These are phyloP conservation scores for Durio zibethinus DNA, from an alignment of 345 rosid genomes.

Conservation along the genomic window DNA sequence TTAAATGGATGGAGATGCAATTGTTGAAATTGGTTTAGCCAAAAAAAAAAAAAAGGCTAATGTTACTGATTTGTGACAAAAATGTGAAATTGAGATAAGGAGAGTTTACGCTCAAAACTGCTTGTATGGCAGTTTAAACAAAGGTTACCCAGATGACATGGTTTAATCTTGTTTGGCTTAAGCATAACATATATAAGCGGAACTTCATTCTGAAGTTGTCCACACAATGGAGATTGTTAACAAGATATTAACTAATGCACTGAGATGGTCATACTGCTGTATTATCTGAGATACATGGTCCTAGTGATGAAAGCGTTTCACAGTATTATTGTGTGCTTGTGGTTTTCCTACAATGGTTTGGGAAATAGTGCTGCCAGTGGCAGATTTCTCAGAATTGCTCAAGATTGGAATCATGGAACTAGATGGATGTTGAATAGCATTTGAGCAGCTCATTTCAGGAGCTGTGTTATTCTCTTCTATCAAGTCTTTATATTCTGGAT, in stretches of 20 bases:
- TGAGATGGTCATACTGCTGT: neutral
- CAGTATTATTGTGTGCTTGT: neutral
- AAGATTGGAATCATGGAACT: no score
- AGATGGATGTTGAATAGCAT: neutral
- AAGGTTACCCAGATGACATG: neutral
- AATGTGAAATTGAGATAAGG: neutral
- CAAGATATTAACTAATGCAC: neutral
- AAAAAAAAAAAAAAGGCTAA: neutral
- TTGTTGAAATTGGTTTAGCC: neutral
- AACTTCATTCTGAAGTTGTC: neutral
- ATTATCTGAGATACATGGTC: neutral
- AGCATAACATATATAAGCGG: neutral
- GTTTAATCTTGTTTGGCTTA: neutral
- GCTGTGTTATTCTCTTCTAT: neutral
- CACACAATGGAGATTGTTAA: neutral
- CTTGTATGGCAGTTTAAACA: neutral
- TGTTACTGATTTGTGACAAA: neutral
- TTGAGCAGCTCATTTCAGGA: neutral
- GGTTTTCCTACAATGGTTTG: neutral
- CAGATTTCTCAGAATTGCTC: neutral
- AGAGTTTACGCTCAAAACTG: neutral
- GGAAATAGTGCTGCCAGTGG: neutral
- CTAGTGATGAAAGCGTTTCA: neutral
- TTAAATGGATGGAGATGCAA: neutral
- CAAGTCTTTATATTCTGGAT: neutral